These are phyloP conservation scores for Fusarium nanum DNA, from an alignment of 2,329 filamentous ascomycete species.

Conservation along the genomic window DNA sequence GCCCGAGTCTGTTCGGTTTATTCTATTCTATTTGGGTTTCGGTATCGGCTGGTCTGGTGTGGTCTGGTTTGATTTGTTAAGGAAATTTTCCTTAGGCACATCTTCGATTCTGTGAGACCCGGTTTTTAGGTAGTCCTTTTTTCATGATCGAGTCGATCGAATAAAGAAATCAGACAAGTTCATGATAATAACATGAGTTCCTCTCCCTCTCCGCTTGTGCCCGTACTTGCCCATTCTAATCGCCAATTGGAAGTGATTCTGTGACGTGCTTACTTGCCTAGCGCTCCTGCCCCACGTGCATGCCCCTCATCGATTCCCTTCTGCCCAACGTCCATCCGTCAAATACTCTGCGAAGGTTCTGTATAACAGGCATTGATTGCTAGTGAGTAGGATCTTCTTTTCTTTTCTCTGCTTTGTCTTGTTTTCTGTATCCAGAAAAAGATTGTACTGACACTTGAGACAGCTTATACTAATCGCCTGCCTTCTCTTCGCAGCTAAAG, in stretches of 20 bases:
- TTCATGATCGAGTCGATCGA: constrained; percentile 34
- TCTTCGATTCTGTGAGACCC: constrained; percentile 35
- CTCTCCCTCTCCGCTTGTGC: constrained; percentile 13
- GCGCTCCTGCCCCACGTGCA: constrained; percentile 42
- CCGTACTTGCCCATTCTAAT: constrained; percentile 3
- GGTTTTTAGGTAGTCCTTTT: constrained; percentile 39
- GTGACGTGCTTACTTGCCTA: constrained; percentile 44
- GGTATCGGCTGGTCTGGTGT: constrained; percentile 11
- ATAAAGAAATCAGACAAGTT: constrained; percentile 37
- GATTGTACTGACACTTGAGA: neutral
- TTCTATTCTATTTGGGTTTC: constrained; percentile 17
- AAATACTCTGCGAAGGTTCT: constrained; percentile 20
- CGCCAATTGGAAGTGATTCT: constrained; percentile 31
- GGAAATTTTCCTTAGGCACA: constrained; percentile 26
- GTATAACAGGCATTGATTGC: constrained; percentile 11
- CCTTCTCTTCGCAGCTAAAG: constrained; percentile 29
- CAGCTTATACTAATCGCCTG: constrained; percentile 1
- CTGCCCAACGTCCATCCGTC: constrained; percentile 14
- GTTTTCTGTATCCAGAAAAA: neutral
- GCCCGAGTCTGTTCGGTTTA: constrained; percentile 20
- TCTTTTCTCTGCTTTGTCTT: neutral
- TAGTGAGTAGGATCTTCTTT: constrained; percentile 2
- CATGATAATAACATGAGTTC: constrained; percentile 33
- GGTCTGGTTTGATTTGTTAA: constrained; percentile 12
- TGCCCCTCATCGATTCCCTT: constrained; percentile 35